phyloP scores from a whole-genome alignment of 176 grass and related monocot genomes.

The Eragrostis nindensis region DNA sequence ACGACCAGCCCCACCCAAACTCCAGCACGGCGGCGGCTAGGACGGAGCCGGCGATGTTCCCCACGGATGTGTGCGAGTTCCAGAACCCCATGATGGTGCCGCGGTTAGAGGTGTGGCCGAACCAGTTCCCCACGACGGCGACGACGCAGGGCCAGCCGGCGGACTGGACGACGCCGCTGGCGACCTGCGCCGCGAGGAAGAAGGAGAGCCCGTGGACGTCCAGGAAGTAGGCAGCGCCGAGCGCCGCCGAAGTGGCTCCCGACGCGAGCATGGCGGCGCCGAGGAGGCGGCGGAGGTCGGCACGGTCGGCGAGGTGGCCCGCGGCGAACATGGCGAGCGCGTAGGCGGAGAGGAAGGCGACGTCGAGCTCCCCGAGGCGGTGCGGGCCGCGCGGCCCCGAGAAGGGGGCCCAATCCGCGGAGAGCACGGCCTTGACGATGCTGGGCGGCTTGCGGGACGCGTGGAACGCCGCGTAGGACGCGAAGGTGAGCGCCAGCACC shows the following conservation, averaged over 20 bases:
- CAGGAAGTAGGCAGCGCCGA: conserved; percentile 77
- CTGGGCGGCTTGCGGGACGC: conserved; percentile 95
- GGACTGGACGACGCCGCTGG: conserved; percentile 82
- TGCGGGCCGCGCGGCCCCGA: conserved; percentile 64
- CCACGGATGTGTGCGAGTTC: conserved; percentile 87
- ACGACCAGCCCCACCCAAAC: conserved; percentile 94
- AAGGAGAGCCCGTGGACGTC: conserved; percentile 63
- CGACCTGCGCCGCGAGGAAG: conserved; percentile 66
- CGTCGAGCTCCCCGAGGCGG: conserved; percentile 88
- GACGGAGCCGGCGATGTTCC: conserved; percentile 84
- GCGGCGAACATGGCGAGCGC: conserved; percentile 79
- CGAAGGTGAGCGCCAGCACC: conserved; percentile 75
- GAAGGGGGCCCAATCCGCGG: conserved; percentile 70
- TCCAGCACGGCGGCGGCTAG: conserved; percentile 84
- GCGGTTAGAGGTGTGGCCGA: conserved; percentile 61
- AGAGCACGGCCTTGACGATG: conserved; percentile 92
- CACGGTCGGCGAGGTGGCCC: conserved; percentile 85
- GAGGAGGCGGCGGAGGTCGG: conserved; percentile 80
- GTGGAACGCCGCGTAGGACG: conserved; percentile 86
- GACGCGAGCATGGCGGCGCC: conserved; percentile 75
- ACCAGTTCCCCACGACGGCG: conserved; percentile 92
- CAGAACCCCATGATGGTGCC: conserved; percentile 92
- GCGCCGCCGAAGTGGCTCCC: conserved; percentile 59
- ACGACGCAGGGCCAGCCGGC: conserved; percentile 94
- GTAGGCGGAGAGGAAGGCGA: conserved; percentile 87